phyloP scores from a whole-genome alignment of 768 basidiomycete species.

The Hebeloma cylindrosporum region DNA sequence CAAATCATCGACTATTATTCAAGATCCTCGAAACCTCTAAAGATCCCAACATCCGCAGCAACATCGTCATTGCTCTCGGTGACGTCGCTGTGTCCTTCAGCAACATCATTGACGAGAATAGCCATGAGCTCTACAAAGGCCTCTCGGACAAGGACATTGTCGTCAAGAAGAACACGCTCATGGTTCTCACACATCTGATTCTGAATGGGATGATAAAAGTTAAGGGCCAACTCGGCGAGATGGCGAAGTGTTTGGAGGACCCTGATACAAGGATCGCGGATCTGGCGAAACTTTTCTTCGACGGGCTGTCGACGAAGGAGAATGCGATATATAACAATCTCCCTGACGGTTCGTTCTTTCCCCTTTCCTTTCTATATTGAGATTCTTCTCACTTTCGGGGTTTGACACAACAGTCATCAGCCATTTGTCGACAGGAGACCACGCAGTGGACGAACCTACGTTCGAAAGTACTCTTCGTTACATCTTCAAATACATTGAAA shows the following conservation, averaged over 20 bases:
- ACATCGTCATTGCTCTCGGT: constrained; percentile 96
- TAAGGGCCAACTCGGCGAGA: constrained; percentile 98
- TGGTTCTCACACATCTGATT: constrained; percentile 97
- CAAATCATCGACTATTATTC: constrained; percentile 85
- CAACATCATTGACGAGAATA: constrained; percentile 95
- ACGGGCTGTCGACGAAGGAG: constrained; percentile 92
- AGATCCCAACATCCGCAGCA: constrained; percentile 88
- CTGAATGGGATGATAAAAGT: constrained; percentile 99
- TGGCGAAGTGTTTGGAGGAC: constrained; percentile 99
- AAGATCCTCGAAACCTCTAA: constrained; percentile 90
- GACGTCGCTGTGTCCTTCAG: constrained; percentile 99
- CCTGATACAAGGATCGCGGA: constrained; percentile 84
- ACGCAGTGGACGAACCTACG: constrained; percentile 87
- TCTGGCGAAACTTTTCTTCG: constrained; percentile 97
- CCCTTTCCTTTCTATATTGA: not conserved
- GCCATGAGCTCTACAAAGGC: constrained; percentile 91
- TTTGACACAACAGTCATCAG: constrained; percentile 88
- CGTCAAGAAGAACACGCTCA: constrained; percentile 99
- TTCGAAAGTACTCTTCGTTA: constrained; percentile 94
- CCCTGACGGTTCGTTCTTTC: constrained; percentile 71
- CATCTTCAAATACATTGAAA: constrained; percentile 96
- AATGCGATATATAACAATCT: constrained; percentile 99
- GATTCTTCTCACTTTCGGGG: constrained; percentile 9
- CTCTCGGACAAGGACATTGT: constrained; percentile 82
- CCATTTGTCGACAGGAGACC: constrained; percentile 86